Percentiles rank a stretch among this genome's conserved stretches.
Evolutionary conservation across 2,329 filamentous ascomycete species (phyloP).

Genomic region (Coleophoma eucalyptorum): DNA sequence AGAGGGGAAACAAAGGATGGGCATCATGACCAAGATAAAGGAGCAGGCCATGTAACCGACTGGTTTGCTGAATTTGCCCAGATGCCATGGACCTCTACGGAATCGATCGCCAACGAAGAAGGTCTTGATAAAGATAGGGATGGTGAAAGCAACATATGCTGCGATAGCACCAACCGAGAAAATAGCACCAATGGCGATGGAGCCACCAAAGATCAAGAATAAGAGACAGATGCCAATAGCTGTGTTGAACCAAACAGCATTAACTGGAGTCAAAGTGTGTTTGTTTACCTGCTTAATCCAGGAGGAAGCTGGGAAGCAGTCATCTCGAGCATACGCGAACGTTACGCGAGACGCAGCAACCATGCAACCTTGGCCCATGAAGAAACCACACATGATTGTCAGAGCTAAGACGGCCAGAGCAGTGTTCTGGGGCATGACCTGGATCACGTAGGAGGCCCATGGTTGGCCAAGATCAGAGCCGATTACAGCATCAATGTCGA

Average conservation of each 20-base stretch:
- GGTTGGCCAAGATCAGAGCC: constrained; percentile 62
- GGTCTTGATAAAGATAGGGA: constrained; percentile 51
- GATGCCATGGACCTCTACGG: constrained; percentile 61
- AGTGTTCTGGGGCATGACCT: constrained; percentile 55
- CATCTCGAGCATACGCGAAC: constrained; percentile 67
- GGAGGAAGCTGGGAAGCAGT: constrained; percentile 57
- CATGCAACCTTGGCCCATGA: constrained; percentile 70
- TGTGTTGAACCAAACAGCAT: constrained; percentile 63
- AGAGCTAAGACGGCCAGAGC: constrained; percentile 55
- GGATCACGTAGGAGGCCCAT: constrained; percentile 64
- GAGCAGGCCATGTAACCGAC: constrained; percentile 49
- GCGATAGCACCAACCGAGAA: constrained; percentile 66
- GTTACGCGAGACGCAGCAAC: constrained; percentile 59
- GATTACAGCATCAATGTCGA: constrained; percentile 53
- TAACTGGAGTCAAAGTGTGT: constrained; percentile 58
- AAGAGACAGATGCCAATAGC: constrained; percentile 52
- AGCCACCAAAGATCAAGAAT: constrained; percentile 60
- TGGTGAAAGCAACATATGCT: constrained; percentile 56
- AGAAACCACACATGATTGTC: constrained; percentile 63
- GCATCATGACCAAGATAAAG: constrained; percentile 63
- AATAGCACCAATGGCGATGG: constrained; percentile 56
- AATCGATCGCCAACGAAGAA: constrained; percentile 59
- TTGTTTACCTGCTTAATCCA: constrained; percentile 57
- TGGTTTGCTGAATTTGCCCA: constrained; percentile 53
- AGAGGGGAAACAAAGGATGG: constrained; percentile 59